Conservation (phyloP, 768 basidiomycete species). For the Albatrellus ellisii region DNA sequence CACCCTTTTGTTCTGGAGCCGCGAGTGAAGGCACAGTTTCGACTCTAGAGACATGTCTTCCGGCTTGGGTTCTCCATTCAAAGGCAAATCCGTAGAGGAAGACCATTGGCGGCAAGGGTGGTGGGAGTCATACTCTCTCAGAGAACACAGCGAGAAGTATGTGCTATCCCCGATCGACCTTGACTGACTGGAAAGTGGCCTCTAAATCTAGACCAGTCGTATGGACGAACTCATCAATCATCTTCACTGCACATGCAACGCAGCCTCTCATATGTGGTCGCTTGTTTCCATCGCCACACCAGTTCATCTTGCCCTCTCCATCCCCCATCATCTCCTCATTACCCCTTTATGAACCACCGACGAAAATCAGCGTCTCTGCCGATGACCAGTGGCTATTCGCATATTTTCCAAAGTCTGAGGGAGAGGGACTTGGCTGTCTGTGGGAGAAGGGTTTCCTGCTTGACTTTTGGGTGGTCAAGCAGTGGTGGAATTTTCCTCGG, state of each 20-base stretch:
- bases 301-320: conserved; percentile 46
- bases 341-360: conserved; percentile 44
- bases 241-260: conserved; percentile 55
- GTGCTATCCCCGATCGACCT: conserved; percentile 5
- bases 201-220: conserved; percentile 52
- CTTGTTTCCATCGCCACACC: conserved; percentile 57
- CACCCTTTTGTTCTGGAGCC: no score
- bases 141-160: conserved; percentile 44
- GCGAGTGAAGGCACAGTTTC: background rate
- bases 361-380: conserved; percentile 45
- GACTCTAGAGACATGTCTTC: conserved; percentile 14
- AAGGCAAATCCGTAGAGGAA: conserved; percentile 41
- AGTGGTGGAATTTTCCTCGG: conserved; percentile 38
- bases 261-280: conserved; percentile 47
- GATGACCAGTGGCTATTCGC: conserved; percentile 57
- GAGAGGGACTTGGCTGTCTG: conserved; percentile 48
- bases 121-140: conserved; percentile 61
- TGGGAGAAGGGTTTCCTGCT: conserved; percentile 49
- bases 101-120: conserved; percentile 49
- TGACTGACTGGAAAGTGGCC: background rate
- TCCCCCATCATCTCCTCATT: conserved; percentile 32
- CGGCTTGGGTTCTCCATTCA: conserved; percentile 22
- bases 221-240: conserved; percentile 58
- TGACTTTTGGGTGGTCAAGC: conserved; percentile 47
- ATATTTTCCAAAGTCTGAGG: conserved; percentile 49